phyloP scores from a whole-genome alignment of 106 monocot species.

The Amphibolis antarctica region DNA sequence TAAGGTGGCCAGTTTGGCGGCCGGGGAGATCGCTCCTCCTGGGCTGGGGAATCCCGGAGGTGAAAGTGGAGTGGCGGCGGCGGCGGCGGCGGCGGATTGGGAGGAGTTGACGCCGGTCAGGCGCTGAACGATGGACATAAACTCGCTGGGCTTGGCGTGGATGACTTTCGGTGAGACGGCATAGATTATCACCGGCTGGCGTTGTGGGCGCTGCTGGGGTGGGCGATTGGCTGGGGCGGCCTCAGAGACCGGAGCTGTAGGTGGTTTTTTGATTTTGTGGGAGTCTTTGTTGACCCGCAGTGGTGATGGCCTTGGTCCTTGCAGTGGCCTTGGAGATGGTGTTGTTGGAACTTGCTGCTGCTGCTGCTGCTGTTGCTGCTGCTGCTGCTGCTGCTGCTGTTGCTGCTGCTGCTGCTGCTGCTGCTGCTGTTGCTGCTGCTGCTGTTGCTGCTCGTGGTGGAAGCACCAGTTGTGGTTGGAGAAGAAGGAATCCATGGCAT shows the following conservation, averaged over 20 bases:
- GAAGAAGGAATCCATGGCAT: conserved; percentile 8
- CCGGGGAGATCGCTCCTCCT: conserved; percentile 32
- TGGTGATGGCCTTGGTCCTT: conserved; percentile 49
- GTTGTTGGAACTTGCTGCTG: neutral
- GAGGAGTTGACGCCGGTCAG: conserved; percentile 44
- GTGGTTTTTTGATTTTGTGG: conserved; percentile 58
- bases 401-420: neutral
- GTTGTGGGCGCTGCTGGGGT: conserved; percentile 5
- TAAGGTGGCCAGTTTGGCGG: conserved; percentile 43
- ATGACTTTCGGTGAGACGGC: conserved; percentile 67
- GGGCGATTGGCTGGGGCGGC: neutral
- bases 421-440: neutral
- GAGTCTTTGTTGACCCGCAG: conserved; percentile 51
- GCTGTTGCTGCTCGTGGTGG: neutral
- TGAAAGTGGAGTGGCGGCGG: neutral
- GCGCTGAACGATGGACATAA: conserved; percentile 73
- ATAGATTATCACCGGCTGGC: conserved; percentile 63
- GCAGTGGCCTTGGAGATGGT: conserved; percentile 29
- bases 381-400: neutral
- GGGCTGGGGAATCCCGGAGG: conserved; percentile 4
- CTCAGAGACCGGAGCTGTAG: conserved; percentile 11
- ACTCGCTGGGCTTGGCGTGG: conserved; percentile 52
- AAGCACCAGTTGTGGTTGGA: neutral
- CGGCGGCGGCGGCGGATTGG: conserved; percentile 1
- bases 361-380: neutral